Base-by-base conservation (phyloP, 1,139 yeast genomes). In the Hanseniaspora sp. region DNA sequence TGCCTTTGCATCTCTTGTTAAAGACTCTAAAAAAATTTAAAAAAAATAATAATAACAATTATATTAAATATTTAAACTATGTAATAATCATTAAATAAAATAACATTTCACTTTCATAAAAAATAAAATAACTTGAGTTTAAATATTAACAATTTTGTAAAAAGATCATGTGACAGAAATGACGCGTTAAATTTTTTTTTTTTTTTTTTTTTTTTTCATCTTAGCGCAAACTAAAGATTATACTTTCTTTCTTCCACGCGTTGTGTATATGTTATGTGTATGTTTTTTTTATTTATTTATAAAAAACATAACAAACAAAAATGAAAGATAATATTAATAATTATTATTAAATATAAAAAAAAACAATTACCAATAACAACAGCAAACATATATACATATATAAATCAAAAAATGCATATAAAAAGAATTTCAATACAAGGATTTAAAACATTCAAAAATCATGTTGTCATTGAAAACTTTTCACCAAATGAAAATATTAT, bases 391-490 rank as follows among this genome's bases (percentile, higher is more conserved):
- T 12, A 23, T 12, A 23, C 5, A 41, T 37, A 37, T 7, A 7
- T 2, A 37, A 37, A 37, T 18, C 6, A 7, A 18, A 29, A 13
- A 30, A 71, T 71, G 74, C 68, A 69, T 57, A 70, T 71, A 59
- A 69, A 66, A 57, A 63, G 77, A 71, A 79, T 90, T 48, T 76
- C 79, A 13, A 86, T 92, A 58, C 95, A 88, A 66, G 98, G 98
- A 46, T 92, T 92, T 74, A 88, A 88, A 69, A 90, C 98, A 58
- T 92, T 88, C 68, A 84, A 86, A 71, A 84, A 86, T 65, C 81
- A 86, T 52, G 86, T 96, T 0, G 76, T 79, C 9, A 79, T 92
- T 17, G 95, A 86, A 48, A 74, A 77, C 33, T 72, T 92, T 53
- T 83, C 95, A 0, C 94, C 95, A 0, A 78, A 80, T 57, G 86